Percentiles rank a stretch among this genome's conserved stretches.
Evolutionary conservation across 1,284 basidiomycete species (phyloP).

Genomic region (Sporisorium graminicola): DNA sequence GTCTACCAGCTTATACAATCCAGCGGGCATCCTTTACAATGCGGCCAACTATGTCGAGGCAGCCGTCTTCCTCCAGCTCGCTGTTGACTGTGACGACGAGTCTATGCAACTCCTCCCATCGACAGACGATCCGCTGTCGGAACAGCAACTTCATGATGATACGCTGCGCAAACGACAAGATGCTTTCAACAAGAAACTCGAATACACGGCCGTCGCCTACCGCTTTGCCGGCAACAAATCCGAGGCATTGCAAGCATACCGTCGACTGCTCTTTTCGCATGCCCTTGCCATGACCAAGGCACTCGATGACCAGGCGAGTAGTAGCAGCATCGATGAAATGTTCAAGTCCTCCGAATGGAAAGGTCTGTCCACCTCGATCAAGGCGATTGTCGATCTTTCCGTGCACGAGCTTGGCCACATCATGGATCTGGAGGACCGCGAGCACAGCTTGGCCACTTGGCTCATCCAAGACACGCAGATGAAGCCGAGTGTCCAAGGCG

Average conservation of each 20-base stretch:
- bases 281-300: not conserved
- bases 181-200: slow-evolving; percentile 36
- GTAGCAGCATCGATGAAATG: slow-evolving; percentile 20
- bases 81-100: slow-evolving; percentile 53
- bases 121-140: not conserved
- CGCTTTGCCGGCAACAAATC: slow-evolving; percentile 37
- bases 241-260: slow-evolving; percentile 27
- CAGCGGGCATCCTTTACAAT: slow-evolving; percentile 70
- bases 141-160: slow-evolving; percentile 15
- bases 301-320: slow-evolving; percentile 8
- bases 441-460: slow-evolving; percentile 27
- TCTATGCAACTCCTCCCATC: slow-evolving; percentile 21
- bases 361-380: slow-evolving; percentile 12
- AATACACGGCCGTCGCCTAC: slow-evolving; percentile 45
- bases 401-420: slow-evolving; percentile 47
- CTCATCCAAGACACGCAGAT: slow-evolving; percentile 10
- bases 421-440: slow-evolving; percentile 17
- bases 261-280: slow-evolving; percentile 13
- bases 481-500: slow-evolving; percentile 19
- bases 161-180: slow-evolving; percentile 17
- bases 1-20: slow-evolving; percentile 69
- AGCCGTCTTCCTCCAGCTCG: slow-evolving; percentile 51
- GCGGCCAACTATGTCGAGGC: slow-evolving; percentile 59
- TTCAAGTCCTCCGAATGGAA: slow-evolving; percentile 27
- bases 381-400: slow-evolving; percentile 41